Evolutionary conservation across 2,329 filamentous ascomycete species (phyloP).

Genomic region (Phyllosticta ampelicida): DNA sequence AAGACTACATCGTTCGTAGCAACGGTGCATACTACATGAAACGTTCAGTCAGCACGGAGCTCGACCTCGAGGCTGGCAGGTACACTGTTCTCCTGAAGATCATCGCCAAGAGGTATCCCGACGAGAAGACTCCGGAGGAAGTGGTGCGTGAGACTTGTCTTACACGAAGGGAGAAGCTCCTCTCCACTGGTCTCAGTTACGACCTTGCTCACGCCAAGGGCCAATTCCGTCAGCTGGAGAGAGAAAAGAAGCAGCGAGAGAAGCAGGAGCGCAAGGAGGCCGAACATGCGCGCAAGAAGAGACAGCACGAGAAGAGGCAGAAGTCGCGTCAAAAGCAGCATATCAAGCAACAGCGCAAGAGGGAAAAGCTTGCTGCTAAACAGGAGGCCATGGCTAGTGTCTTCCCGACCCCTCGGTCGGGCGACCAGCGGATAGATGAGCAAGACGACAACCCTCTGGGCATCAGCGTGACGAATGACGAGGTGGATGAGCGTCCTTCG

Average conservation of each 20-base stretch:
- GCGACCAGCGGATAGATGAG: background rate
- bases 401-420: conserved; percentile 11
- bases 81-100: conserved; percentile 68
- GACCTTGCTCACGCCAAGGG: conserved; percentile 60
- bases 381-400: conserved; percentile 8
- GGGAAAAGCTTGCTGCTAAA: conserved; percentile 17
- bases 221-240: conserved; percentile 39
- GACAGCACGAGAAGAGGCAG: conserved; percentile 24
- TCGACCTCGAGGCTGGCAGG: conserved; percentile 59
- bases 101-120: conserved; percentile 38
- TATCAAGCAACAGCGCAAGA: conserved; percentile 29
- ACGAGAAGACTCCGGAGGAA: conserved; percentile 47
- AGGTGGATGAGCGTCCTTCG: conserved; percentile 2
- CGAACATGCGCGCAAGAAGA: conserved; percentile 28
- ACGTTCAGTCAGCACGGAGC: conserved; percentile 65
- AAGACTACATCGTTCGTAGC: conserved; percentile 45
- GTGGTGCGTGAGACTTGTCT: conserved; percentile 56
- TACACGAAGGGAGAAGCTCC: conserved; percentile 45
- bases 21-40: conserved; percentile 50
- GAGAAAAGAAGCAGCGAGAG: conserved; percentile 28
- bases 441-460: conserved; percentile 3
- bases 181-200: conserved; percentile 55
- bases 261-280: conserved; percentile 27
- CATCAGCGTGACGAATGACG: conserved; percentile 4
- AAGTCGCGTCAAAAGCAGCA: conserved; percentile 28